Conservation (phyloP, 495 filamentous ascomycete species). For the Letharia lupina region DNA sequence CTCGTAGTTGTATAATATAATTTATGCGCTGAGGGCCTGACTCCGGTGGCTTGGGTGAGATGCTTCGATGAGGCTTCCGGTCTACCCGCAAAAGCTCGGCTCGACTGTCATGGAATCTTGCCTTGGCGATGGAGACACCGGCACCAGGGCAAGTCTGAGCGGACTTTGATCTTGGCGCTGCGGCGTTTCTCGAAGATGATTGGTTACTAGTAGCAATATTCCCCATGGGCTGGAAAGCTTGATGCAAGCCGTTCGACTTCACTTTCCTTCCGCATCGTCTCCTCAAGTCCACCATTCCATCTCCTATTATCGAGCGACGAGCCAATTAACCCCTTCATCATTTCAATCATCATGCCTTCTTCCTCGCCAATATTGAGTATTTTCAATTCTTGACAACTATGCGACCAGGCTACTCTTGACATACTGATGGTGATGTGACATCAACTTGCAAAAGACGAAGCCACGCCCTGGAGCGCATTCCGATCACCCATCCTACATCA, state of each 20-base stretch:
- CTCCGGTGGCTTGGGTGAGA: too few species aligned
- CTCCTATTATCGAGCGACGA: background rate
- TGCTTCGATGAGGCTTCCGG: background rate
- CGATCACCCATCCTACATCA: slow-evolving; percentile 27
- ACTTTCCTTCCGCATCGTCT: background rate
- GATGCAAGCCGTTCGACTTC: background rate
- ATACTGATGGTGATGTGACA: background rate
- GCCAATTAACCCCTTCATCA: background rate
- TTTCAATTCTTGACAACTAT: background rate
- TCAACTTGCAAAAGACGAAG: background rate
- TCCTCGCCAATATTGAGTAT: background rate
- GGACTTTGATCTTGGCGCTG: background rate
- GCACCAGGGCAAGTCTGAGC: background rate
- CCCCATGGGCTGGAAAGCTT: background rate
- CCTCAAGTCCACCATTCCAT: background rate
- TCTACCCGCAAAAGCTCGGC: background rate
- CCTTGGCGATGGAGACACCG: too few species aligned
- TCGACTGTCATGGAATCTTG: background rate
- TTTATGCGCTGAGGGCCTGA: background rate
- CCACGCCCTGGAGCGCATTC: background rate
- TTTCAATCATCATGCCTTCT: too few species aligned
- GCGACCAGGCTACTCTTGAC: background rate
- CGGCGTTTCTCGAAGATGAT: background rate
- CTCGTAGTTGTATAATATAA: too few species aligned
- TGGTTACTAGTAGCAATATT: background rate